These are phyloP conservation scores for Taxillus chinensis DNA, from an alignment of 164 flowering plant species.

Conservation along the genomic window DNA sequence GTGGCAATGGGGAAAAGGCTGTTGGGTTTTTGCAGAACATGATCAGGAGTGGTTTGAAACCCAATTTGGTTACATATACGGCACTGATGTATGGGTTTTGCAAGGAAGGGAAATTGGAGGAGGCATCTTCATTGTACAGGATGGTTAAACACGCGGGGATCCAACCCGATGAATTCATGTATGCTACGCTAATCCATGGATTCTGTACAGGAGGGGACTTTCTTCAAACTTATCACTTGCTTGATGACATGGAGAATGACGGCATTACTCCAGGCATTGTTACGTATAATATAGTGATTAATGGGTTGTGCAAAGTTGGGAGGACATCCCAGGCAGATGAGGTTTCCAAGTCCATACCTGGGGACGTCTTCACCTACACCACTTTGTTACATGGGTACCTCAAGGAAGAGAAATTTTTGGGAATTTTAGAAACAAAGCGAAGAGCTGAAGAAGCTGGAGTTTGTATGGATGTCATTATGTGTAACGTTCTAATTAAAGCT, in stretches of 20 bases:
- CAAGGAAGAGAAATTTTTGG: conserved; percentile 33
- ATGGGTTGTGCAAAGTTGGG: conserved; percentile 64
- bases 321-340: conserved; percentile 52
- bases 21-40: conserved; percentile 58
- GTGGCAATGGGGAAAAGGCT: conserved; percentile 62
- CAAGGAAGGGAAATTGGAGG: conserved; percentile 58
- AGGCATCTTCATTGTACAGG: conserved; percentile 44
- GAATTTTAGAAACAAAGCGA: conserved; percentile 38
- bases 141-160: conserved; percentile 39
- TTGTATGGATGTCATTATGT: conserved; percentile 45
- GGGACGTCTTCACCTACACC: conserved; percentile 48
- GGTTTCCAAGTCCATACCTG: conserved; percentile 33
- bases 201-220: conserved; percentile 46
- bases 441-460: conserved; percentile 51
- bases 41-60: conserved; percentile 37
- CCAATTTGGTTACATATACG: conserved; percentile 64
- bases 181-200: conserved; percentile 61
- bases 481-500: conserved; percentile 69
- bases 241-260: conserved; percentile 58
- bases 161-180: conserved; percentile 52
- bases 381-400: conserved; percentile 59
- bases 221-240: conserved; percentile 39
- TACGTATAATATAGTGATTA: conserved; percentile 60
- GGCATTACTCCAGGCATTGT: conserved; percentile 40
- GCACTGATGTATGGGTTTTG: conserved; percentile 55